Conservation (phyloP, 2,329 filamentous ascomycete genomes). For the Arthroderma uncinatum region DNA sequence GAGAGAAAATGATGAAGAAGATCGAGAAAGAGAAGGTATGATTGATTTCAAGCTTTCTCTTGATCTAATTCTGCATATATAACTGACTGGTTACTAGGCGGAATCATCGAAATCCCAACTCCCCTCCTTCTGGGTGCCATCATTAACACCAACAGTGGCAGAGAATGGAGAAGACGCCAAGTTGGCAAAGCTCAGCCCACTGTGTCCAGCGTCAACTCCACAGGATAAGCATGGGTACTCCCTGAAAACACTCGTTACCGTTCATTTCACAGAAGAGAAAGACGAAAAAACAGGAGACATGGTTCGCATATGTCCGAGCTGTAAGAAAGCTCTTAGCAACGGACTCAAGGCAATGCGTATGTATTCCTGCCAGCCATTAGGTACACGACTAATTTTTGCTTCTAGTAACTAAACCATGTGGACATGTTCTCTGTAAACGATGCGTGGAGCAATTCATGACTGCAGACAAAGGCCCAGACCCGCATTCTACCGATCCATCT, state of each 20-base stretch:
- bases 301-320: slow-evolving; percentile 63
- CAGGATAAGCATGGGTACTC: slow-evolving; percentile 62
- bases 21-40: slow-evolving; percentile 61
- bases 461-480: slow-evolving; percentile 44
- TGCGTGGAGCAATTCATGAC: slow-evolving; percentile 78
- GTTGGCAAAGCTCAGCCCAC: slow-evolving; percentile 54
- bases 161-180: slow-evolving; percentile 48
- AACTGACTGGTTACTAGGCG: slow-evolving; percentile 18
- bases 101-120: slow-evolving; percentile 55
- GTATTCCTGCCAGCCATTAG: slow-evolving; percentile 15
- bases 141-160: slow-evolving; percentile 56
- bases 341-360: slow-evolving; percentile 61
- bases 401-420: slow-evolving; percentile 67
- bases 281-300: slow-evolving; percentile 40
- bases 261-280: slow-evolving; percentile 66
- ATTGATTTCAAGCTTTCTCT: background rate
- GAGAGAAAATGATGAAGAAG: slow-evolving; percentile 55
- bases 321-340: slow-evolving; percentile 72
- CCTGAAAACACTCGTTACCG: slow-evolving; percentile 62
- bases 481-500: slow-evolving; percentile 47
- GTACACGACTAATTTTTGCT: slow-evolving; percentile 9
- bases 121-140: slow-evolving; percentile 88
- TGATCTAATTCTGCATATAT: background rate
- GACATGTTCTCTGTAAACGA: slow-evolving; percentile 77
- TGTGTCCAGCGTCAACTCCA: slow-evolving; percentile 63